phyloP scores from a whole-genome alignment of 225 moss, liverwort and hornwort genomes.

The Pseudoscleropodium purum region DNA sequence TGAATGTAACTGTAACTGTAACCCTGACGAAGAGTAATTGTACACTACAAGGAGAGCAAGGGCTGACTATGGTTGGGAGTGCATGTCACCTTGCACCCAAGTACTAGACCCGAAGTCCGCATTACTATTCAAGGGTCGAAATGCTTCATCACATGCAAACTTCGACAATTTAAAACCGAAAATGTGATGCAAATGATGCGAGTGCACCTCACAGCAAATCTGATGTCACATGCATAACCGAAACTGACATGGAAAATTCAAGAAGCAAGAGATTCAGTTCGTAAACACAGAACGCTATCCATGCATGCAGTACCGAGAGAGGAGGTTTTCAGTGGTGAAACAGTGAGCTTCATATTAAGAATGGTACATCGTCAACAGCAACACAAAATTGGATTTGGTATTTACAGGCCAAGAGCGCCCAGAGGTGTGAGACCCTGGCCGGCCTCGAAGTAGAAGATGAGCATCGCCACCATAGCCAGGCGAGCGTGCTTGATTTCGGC shows the following conservation, averaged over 20 bases:
- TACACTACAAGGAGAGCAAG: neutral
- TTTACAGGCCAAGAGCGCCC: conserved; percentile 62
- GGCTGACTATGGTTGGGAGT: too few relatives aligned
- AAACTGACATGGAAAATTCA: neutral
- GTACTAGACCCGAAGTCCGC: neutral
- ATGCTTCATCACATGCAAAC: neutral
- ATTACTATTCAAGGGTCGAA: neutral
- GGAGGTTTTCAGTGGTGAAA: neutral
- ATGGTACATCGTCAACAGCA: neutral
- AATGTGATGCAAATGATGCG: neutral
- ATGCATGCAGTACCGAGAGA: neutral
- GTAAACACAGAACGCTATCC: too few relatives aligned
- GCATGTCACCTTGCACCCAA: neutral
- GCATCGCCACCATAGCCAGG: conserved; percentile 93
- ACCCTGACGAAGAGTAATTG: neutral
- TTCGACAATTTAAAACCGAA: neutral
- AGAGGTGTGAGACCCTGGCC: conserved; percentile 83
- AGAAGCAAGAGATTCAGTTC: neutral
- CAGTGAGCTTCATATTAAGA: neutral
- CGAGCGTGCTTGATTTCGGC: conserved; percentile 99
- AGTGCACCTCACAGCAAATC: neutral
- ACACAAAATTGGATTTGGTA: conserved; percentile 12
- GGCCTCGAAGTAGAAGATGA: conserved; percentile 94
- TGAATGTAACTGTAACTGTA: neutral
- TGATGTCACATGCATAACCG: too few relatives aligned